Base-by-base conservation (phyloP, 805 yeast species). In the Dipodascopsis uninucleata region DNA sequence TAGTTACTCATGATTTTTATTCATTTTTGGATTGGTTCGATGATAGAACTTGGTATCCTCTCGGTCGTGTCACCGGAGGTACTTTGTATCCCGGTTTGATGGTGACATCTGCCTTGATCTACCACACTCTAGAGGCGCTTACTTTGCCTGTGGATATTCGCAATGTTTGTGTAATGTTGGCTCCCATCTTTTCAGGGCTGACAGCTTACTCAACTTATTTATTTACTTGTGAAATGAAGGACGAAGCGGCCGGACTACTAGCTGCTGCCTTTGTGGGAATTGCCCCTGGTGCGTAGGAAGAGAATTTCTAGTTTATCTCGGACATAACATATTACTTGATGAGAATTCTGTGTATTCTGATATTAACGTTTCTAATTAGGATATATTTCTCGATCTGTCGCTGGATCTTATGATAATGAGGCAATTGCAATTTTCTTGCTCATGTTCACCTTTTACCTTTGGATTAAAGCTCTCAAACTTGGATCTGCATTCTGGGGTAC, bases 51-150 rank as follows among this genome's bases (percentile, higher is more conserved):
- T 93, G 99, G 99, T 93, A 93, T 66, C 99, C 99, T 16, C 74
- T 93, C 56, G 99, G 99, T 17, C 78, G 99, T 70, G 98, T 93
- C 61, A 93, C 98, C 9, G 99, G 99, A 58, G 98, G 99, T 47
- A 94, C 98, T 1, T 68, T 93, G 52, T 93, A 94, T 62, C 99
- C 99, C 3, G 99, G 99, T 5, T 71, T 94, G 56, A 93, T 93
- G 99, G 96, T 94, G 21, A 87, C 98, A 3, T 81, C 94, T n/a
- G 94, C 95, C 18, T 75, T 85, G 18, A 81, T 94, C 46, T 89
- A 90, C 82, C 85, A 80, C 58, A 59, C 78, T 3, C 71, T 93
- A 51, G 68, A 78, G 40, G 65, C 79, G 36, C 57, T 79, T 33
- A 80, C 88, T 4, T 67, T 93, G 46, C 97, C 97, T 16, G 72